Evolutionary conservation across 2,329 filamentous ascomycete genomes (phyloP).

Genomic region (Ophiocordyceps robertsii): DNA sequence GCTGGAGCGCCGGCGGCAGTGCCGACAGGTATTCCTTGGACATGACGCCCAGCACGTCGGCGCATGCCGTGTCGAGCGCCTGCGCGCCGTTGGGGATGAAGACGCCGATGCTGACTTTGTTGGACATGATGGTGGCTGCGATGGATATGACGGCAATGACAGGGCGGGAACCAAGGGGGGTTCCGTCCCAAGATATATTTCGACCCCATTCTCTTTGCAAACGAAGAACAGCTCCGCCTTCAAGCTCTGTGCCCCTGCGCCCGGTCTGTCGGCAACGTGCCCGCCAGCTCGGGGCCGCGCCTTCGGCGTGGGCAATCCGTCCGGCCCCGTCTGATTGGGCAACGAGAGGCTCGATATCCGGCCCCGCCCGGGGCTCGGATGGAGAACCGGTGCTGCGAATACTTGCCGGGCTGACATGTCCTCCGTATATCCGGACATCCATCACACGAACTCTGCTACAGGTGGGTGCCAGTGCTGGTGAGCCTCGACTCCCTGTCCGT

Average conservation of each 20-base stretch:
- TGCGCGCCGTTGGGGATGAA: constrained; percentile 33
- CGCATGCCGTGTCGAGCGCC: constrained; percentile 34
- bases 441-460: too few species aligned
- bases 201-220: background rate
- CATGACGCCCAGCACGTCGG: constrained; percentile 35
- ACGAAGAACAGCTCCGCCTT: background rate
- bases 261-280: background rate
- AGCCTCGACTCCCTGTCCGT: too few species aligned
- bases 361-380: background rate
- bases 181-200: too few species aligned
- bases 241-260: background rate
- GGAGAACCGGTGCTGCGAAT: background rate
- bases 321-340: background rate
- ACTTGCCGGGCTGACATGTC: too few species aligned
- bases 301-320: background rate
- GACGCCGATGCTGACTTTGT: constrained; percentile 31
- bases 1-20: constrained; percentile 14
- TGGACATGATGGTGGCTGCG: constrained; percentile 2
- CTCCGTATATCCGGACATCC: too few species aligned
- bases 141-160: background rate
- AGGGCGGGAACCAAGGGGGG: too few species aligned
- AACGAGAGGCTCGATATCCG: background rate
- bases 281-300: background rate
- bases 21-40: constrained; percentile 27
- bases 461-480: too few species aligned